Evolutionary conservation across 805 yeast genomes (phyloP), one percentile per base, ranked within the genome.

Genomic region (Barnettozyma vustinii): DNA sequence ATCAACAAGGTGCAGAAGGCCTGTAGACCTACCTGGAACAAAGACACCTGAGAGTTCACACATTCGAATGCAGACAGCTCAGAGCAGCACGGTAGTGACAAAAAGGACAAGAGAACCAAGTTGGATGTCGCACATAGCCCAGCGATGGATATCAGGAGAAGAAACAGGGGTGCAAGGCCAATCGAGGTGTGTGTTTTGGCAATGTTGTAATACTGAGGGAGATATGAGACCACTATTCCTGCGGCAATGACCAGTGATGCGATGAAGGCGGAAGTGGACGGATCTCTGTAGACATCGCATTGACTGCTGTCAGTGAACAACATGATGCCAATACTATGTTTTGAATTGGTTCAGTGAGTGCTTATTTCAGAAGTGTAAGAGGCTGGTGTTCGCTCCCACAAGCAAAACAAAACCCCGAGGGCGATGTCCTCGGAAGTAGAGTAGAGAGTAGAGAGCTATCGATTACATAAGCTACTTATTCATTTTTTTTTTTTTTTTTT

Each of bases 131-230:
- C 80, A 57, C 83, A 76, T 26, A 82, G 66, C n/a, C 87, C 82
- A 19, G 91, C 79, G 43, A 83, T 64, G 5, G 84, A 77, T 4
- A 94, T 94, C 37, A 89, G 72, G 13, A 88, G 66, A 30, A 88
- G 69, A 60, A 81, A 88, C 56, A 76, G 72, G 12, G 91, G 87
- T 5, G 91, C 83, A 20, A 88, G 68, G 5, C 96, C 96, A 60
- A 87, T 90, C 12, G 91, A 80, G 6, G 89, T 75, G 44, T 75
- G 65, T 44, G 89, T 74, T 18, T 61, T 56, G 45, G 77, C 64
- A 47, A 88, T 80, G 40, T 82, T 75, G 40, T 71, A 48, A 62
- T 84, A 87, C 67, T 88, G 96, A 0, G 96, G 96, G 4, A 83
- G 46, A 61, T 88, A 88, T 40, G 92, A 84, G 10, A 74, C 56